Base-by-base conservation (phyloP, 176 grass and related monocot species). In the Musa beccarii region DNA sequence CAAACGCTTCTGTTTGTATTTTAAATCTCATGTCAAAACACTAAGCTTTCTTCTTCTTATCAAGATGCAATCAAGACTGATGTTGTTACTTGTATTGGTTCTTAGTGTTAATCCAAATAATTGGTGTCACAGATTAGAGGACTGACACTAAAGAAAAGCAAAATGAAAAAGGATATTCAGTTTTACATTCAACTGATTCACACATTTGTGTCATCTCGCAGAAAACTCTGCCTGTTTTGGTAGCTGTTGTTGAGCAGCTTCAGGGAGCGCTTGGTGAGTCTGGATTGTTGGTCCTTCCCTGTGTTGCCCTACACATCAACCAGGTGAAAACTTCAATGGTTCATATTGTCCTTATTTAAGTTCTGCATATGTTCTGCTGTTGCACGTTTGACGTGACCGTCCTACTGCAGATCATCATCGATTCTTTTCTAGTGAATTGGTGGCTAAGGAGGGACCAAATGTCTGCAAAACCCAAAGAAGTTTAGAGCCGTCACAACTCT, bases 221-320 rank as follows among this genome's bases (percentile, higher is more conserved):
- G 94, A 91, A 93, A 93, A 93, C 94, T 54, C 78, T 91, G 66
- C 88, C 90, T 14, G 90, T 98, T 34, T 78, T 90, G 80, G 80
- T 91, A 85, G 90, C 94, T 68, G 90, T 98, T 61, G 84, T 93
- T 57, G 94, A 98, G 51, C 94, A 89, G 57, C 88, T 98, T 82
- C 84, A 86, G 56, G 86, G 90, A 75, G 80, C 88, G 49, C 73
- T 98, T 0, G 88, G 95, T 62, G 83, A 98, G 54, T 76, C 95
- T 2, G 90, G 84, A 73, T 78, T 98, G 24, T 59, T 98, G 53
- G 83, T 98, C 68, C 87, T 94, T 23, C 86, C 84, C 61, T 85
- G 90, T 82, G 84, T 94, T 51, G 82, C 84, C 71, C 76, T 83
- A 22, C 95, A 94, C 73, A 91, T 98, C 69, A 93, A 85, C 65